phyloP scores from a whole-genome alignment of 768 basidiomycete species.

The Podaxis sp. region DNA sequence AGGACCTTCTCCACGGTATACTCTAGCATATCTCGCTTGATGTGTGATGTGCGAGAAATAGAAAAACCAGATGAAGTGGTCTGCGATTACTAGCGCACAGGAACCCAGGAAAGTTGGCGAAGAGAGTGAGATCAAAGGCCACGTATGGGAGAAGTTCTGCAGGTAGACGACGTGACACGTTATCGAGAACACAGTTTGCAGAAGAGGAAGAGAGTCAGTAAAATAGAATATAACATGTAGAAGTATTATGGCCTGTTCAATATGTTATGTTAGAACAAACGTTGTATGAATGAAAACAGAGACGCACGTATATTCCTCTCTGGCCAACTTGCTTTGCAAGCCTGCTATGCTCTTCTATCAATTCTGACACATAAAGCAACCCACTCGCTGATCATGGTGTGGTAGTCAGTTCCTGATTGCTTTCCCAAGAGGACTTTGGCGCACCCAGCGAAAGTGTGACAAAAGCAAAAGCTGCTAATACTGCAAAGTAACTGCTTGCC shows the following conservation, averaged over 20 bases:
- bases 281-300: neutral
- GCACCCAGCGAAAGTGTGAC: slow-evolving; percentile 88
- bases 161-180: slow-evolving; percentile 86
- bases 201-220: slow-evolving; percentile 77
- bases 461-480: slow-evolving; percentile 78
- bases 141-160: slow-evolving; percentile 84
- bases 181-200: slow-evolving; percentile 76
- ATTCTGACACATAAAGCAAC: slow-evolving; percentile 87
- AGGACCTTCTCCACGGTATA: slow-evolving; percentile 40
- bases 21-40: slow-evolving; percentile 53
- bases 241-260: slow-evolving; percentile 69
- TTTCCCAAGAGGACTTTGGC: slow-evolving; percentile 21
- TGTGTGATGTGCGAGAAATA: slow-evolving; percentile 78
- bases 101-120: slow-evolving; percentile 84
- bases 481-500: slow-evolving; percentile 66
- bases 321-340: slow-evolving; percentile 81
- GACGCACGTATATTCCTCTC: slow-evolving; percentile 84
- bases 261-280: slow-evolving; percentile 2
- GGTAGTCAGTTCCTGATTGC: slow-evolving; percentile 2
- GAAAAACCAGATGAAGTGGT: slow-evolving; percentile 98
- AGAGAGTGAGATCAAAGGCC: slow-evolving; percentile 92
- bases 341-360: slow-evolving; percentile 92
- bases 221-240: slow-evolving; percentile 78
- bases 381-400: slow-evolving; percentile 70
- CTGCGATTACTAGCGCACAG: slow-evolving; percentile 77